Percentiles rank a stretch among this genome's conserved stretches.
phyloP scores from a whole-genome alignment of 106 monocot genomes.

The Agapanthus africanus region DNA sequence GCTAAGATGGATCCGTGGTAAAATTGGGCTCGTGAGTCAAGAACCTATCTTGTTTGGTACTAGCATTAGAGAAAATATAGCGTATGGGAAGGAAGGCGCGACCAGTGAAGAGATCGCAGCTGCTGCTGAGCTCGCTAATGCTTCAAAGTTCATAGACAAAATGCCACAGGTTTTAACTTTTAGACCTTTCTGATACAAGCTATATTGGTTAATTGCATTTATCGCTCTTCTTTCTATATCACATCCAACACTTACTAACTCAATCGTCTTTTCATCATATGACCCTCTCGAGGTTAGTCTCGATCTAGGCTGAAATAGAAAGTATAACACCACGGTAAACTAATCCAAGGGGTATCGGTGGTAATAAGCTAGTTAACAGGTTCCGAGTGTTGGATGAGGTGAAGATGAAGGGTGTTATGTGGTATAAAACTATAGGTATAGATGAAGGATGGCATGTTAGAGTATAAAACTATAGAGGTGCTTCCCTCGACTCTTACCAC shows the following conservation, averaged over 20 bases:
- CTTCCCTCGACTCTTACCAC: too few relatives aligned
- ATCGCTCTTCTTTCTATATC: too few relatives aligned
- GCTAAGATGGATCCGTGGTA: constrained; percentile 38
- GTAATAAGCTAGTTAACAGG: constrained; percentile 56
- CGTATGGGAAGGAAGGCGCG: constrained; percentile 39
- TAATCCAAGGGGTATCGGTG: constrained; percentile 54
- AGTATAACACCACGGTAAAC: too few relatives aligned
- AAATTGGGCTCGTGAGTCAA: constrained; percentile 53
- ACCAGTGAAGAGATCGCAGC: constrained; percentile 37
- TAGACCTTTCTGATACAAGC: too few relatives aligned
- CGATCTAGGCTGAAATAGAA: too few relatives aligned
- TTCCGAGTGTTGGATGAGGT: too few relatives aligned
- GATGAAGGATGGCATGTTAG: too few relatives aligned
- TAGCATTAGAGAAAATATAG: constrained; percentile 36
- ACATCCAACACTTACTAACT: constrained; percentile 57
- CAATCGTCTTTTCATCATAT: too few relatives aligned
- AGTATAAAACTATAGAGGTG: constrained; percentile 40
- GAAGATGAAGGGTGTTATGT: too few relatives aligned
- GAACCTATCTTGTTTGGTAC: constrained; percentile 38
- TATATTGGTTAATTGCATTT: too few relatives aligned
- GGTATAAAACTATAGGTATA: too few relatives aligned
- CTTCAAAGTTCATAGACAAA: constrained; percentile 17
- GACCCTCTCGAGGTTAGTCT: too few relatives aligned
- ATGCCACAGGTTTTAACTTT: constrained; percentile 17
- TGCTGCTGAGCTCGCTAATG: constrained; percentile 45